phyloP scores from a whole-genome alignment of 257 asterid species.

The Forsythia viridissima region DNA sequence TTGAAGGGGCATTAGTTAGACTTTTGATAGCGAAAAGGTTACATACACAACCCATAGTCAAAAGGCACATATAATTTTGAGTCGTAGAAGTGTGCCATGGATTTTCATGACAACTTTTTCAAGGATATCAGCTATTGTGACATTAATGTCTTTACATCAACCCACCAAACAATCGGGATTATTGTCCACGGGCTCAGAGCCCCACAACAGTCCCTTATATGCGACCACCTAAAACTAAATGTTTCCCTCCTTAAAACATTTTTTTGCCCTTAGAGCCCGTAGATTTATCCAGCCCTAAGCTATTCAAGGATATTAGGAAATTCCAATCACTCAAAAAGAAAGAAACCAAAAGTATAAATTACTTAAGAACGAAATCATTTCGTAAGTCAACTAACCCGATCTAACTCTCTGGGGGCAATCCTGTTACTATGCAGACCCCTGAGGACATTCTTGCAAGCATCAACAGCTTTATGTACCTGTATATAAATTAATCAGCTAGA shows the following conservation, averaged over 20 bases:
- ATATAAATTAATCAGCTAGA: slow-evolving; percentile 23
- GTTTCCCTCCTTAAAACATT: neutral
- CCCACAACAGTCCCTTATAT: neutral
- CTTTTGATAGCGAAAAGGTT: neutral
- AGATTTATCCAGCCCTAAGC: neutral
- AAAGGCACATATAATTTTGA: neutral
- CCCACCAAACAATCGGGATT: neutral
- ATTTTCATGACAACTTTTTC: neutral
- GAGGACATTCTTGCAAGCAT: slow-evolving; percentile 97
- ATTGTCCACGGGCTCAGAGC: slow-evolving; percentile 6
- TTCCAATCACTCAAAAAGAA: slow-evolving; percentile 12
- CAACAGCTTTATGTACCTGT: slow-evolving; percentile 99
- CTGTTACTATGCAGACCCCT: slow-evolving; percentile 77
- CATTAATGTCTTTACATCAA: neutral
- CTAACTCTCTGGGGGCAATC: slow-evolving; percentile 93
- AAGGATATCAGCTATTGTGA: neutral
- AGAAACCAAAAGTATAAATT: neutral
- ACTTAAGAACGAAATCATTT: slow-evolving; percentile 15
- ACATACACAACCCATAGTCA: neutral
- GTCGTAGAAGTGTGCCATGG: neutral
- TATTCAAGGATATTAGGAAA: neutral
- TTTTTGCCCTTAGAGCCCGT: neutral
- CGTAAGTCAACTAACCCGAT: slow-evolving; percentile 69
- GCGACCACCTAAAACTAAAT: neutral
- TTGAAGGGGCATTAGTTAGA: neutral